Evolutionary conservation across 495 filamentous ascomycete genomes (phyloP).

Genomic region (Cercophora samala): DNA sequence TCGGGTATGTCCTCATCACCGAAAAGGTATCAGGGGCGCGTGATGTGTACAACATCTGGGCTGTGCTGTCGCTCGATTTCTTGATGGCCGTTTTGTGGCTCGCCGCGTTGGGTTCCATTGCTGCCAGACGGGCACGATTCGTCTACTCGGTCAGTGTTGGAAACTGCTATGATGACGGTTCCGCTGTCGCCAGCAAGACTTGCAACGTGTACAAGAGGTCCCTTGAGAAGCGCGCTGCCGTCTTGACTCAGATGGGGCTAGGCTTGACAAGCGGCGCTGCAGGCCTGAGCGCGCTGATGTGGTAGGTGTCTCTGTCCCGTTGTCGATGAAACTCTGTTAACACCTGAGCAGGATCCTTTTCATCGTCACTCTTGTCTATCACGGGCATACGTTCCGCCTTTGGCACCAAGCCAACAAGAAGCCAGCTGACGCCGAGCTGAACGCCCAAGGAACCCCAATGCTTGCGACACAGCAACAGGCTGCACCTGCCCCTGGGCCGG

Average conservation of each 20-base stretch:
- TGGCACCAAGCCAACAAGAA: constrained; percentile 30
- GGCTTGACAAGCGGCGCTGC: constrained; percentile 40
- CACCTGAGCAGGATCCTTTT: constrained; percentile 38
- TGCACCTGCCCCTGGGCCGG: constrained; percentile 12
- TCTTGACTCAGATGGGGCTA: constrained; percentile 30
- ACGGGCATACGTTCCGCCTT: constrained; percentile 42
- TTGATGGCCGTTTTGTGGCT: constrained; percentile 49
- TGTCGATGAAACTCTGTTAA: background rate
- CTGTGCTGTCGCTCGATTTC: constrained; percentile 43
- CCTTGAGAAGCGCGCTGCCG: constrained; percentile 29
- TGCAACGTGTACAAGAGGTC: constrained; percentile 32
- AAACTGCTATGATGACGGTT: constrained; percentile 40
- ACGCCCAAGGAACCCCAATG: constrained; percentile 31
- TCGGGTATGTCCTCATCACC: constrained; percentile 38
- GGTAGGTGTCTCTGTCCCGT: constrained; percentile 23
- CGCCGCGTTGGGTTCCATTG: constrained; percentile 44
- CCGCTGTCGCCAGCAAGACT: constrained; percentile 34
- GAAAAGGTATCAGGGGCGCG: constrained; percentile 39
- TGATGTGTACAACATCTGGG: constrained; percentile 45
- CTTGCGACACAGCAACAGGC: constrained; percentile 24
- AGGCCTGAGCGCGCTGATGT: constrained; percentile 42
- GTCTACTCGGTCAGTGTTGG: constrained; percentile 28
- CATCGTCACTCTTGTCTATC: constrained; percentile 42
- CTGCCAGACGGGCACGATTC: constrained; percentile 41
- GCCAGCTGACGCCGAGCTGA: constrained; percentile 36